Percentiles rank a stretch among this genome's conserved stretches.
Conservation (phyloP, 495 filamentous ascomycete species). For the Extremus antarcticus region DNA sequence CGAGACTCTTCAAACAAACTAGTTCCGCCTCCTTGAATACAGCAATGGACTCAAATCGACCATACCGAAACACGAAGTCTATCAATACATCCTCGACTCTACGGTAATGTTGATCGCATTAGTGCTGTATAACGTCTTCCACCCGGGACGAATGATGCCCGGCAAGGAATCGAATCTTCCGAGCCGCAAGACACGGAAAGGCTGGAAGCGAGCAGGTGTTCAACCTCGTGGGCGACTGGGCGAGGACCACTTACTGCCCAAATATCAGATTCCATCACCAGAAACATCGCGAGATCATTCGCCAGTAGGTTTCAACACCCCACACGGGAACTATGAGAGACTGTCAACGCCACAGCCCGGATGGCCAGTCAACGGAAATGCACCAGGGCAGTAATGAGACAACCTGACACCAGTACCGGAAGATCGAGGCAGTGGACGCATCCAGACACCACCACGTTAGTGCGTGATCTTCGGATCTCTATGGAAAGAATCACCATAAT, state of each 20-base stretch:
- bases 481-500: too few species aligned
- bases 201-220: background rate
- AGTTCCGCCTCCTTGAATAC: constrained; percentile 15
- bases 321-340: too few species aligned
- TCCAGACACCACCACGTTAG: too few species aligned
- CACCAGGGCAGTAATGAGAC: too few species aligned
- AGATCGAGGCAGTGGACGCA: too few species aligned
- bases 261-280: too few species aligned
- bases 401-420: too few species aligned
- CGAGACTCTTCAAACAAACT: background rate
- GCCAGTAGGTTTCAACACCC: too few species aligned
- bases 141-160: constrained; percentile 6
- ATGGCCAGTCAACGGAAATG: too few species aligned
- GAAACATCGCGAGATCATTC: too few species aligned
- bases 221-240: background rate
- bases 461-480: too few species aligned
- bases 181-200: background rate
- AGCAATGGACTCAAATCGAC: background rate
- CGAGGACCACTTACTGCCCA: background rate
- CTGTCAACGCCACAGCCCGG: too few species aligned
- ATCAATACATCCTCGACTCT: constrained; percentile 9
- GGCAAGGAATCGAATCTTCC: constrained; percentile 7
- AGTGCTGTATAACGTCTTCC: constrained; percentile 3
- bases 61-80: constrained; percentile 6
- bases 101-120: constrained; percentile 5